Evolutionary conservation across 2,329 filamentous ascomycete species (phyloP).

Genomic region (Xylariales sp.): DNA sequence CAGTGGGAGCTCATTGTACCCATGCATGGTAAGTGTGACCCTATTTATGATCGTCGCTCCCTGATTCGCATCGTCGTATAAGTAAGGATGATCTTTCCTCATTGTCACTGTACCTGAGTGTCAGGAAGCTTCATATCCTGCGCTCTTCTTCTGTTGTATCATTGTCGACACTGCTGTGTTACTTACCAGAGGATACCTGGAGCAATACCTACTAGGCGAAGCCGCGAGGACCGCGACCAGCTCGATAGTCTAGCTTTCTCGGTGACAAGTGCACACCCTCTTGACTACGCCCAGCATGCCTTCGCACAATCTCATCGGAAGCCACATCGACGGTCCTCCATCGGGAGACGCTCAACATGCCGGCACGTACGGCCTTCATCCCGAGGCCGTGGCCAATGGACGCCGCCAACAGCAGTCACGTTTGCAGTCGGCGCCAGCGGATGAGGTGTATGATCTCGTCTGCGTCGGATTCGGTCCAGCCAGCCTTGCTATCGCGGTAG

Average conservation of each 20-base stretch:
- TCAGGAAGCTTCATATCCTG: no score
- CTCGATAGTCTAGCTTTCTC: no score
- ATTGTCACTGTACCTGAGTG: no score
- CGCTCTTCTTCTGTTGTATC: no score
- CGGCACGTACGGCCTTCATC: slow-evolving; percentile 5
- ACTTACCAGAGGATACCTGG: no score
- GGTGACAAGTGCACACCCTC: no score
- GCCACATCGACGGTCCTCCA: slow-evolving; percentile 17
- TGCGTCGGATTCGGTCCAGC: slow-evolving; percentile 93
- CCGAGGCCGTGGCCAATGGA: slow-evolving; percentile 3
- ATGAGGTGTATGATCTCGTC: slow-evolving; percentile 75
- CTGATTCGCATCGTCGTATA: neutral
- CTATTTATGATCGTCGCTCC: slow-evolving; percentile 4
- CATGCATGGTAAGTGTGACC: neutral
- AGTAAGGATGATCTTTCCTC: no score
- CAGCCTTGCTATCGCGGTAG: slow-evolving; percentile 82
- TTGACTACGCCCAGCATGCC: slow-evolving; percentile 21
- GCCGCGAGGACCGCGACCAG: no score
- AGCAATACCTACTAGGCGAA: no score
- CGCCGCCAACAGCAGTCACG: slow-evolving; percentile 27
- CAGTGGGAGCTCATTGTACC: neutral
- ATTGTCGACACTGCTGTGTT: no score
- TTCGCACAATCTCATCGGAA: slow-evolving; percentile 24
- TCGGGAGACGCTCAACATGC: slow-evolving; percentile 1
- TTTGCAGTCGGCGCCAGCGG: slow-evolving; percentile 48